These are phyloP conservation scores for Asterionellopsis glacialis DNA, from an alignment of 108 stramenopile genomes.

Conservation along the genomic window DNA sequence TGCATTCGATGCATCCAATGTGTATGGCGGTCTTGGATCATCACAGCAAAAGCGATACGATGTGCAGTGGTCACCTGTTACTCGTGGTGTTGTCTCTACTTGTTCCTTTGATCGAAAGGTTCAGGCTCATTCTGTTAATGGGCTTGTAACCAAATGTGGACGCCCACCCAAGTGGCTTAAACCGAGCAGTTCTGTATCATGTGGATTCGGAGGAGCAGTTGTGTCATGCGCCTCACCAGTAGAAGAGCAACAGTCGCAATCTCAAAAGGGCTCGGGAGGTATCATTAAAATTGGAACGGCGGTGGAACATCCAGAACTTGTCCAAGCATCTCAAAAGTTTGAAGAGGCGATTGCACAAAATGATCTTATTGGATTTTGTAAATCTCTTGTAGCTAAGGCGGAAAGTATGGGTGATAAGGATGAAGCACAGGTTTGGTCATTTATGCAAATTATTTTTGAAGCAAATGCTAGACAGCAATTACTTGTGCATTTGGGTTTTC, in stretches of 20 bases:
- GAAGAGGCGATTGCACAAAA: conserved; percentile 55
- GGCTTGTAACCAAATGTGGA: conserved; percentile 56
- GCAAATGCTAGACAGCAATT: conserved; percentile 88
- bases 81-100: conserved; percentile 85
- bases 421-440: conserved; percentile 80
- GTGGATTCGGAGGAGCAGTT: conserved; percentile 89
- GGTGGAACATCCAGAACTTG: conserved; percentile 67
- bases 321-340: conserved; percentile 49
- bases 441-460: conserved; percentile 94
- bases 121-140: conserved; percentile 85
- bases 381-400: conserved; percentile 38
- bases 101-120: conserved; percentile 96
- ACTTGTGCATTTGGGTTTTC: conserved; percentile 88
- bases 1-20: conserved; percentile 4
- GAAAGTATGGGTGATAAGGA: conserved; percentile 29
- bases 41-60: conserved; percentile 75
- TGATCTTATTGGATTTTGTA: conserved; percentile 71
- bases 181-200: conserved; percentile 78
- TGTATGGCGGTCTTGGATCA: conserved; percentile 57
- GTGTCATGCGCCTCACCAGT: conserved; percentile 57
- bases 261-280: too few species aligned
- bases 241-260: conserved; percentile 3
- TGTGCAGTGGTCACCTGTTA: conserved; percentile 88
- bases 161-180: conserved; percentile 95
- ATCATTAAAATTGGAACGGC: conserved; percentile 47